phyloP scores from a whole-genome alignment of 345 rosid species.

The Hibiscus tridactylites region DNA sequence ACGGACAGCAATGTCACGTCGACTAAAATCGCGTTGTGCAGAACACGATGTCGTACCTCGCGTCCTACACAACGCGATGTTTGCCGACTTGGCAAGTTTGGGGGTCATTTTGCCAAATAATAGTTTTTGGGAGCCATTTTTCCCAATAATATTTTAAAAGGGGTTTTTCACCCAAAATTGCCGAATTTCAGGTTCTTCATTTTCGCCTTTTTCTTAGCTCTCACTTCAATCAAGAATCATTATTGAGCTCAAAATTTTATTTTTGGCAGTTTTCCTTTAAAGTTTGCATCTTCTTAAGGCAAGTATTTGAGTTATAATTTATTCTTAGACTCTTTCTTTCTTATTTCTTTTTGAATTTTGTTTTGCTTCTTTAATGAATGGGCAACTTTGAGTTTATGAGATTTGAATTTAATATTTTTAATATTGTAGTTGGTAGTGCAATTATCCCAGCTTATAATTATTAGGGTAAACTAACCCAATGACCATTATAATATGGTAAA shows the following conservation, averaged over 20 bases:
- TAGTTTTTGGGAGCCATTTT: no score
- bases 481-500: no score
- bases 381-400: background rate
- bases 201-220: conserved; percentile 22
- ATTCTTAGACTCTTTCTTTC: background rate
- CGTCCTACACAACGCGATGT: no score
- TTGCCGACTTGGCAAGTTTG: no score
- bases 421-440: background rate
- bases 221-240: conserved; percentile 27
- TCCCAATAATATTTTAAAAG: no score
- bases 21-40: no score
- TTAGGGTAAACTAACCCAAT: no score
- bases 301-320: background rate
- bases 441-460: background rate
- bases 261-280: background rate
- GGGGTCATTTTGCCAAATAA: no score
- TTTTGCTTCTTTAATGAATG: background rate
- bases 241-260: conserved; percentile 11
- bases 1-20: no score
- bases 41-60: no score
- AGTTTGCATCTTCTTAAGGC: background rate
- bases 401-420: background rate
- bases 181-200: no score
- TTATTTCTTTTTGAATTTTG: background rate
- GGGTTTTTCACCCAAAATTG: no score